Evolutionary conservation across 192 early-diverging fungal species (phyloP), one percentile per base, ranked within the genome.

Genomic region (Coemansia sp.): DNA sequence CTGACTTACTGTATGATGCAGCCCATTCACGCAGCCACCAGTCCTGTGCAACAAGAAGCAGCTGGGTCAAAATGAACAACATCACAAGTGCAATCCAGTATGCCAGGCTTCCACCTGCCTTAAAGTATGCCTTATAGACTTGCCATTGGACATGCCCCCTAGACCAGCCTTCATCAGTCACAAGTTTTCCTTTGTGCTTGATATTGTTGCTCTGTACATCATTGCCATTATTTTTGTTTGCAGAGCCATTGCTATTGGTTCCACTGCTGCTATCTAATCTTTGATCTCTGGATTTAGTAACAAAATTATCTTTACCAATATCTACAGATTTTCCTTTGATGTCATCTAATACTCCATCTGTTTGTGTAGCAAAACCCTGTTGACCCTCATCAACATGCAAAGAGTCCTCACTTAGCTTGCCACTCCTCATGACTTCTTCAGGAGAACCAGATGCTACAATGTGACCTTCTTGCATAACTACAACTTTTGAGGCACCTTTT

Each of bases 51-150:
- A 83, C 71, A 51, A 66, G 67, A 35, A 76, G 58, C 1, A 67
- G 71, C 58, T 77, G 75, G 6, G 67, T 70, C 28, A 78, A 33
- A 22, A 77, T 2, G 51, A 83, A 78, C 20, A 74, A 55, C 43
- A 54, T 17, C 2, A 66, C 61, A 57, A 92, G 53, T 15, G 66
- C 54, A n/a, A 79, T 60, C 92, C 92, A 93, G 66, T 88, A 85
- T 37, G 78, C 57, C 39, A 73, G 66, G 14, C 91, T 89, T 17
- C 92, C 92, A 32, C 90, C 88, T 12, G 92, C 90, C 17, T 70
- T 59, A 39, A 90, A 68, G 61, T 97, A 99, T 17, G 86, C 77
- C 33, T 85, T 72, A 84, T 96, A 99, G 5, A 98, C 90, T 11
- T 75, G 71, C 69, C 82, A 87, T 15, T 86, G 72, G 37, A 98